Evolutionary conservation across 2,329 filamentous ascomycete genomes (phyloP).

Genomic region (Triangularia verruculosa): DNA sequence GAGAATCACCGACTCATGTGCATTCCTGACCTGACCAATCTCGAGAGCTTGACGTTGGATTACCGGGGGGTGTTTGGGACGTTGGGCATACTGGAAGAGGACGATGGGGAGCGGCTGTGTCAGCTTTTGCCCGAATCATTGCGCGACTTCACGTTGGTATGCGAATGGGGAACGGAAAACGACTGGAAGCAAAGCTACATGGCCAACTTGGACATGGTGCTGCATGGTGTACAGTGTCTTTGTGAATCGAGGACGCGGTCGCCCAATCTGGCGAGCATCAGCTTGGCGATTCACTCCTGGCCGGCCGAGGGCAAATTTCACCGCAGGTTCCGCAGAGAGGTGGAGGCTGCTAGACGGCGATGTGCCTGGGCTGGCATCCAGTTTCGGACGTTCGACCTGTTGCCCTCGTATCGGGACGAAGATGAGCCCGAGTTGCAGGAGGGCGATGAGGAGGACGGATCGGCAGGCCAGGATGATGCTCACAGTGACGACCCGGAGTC

Average conservation of each 20-base stretch:
- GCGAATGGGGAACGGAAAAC: constrained; percentile 29
- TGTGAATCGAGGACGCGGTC: constrained; percentile 18
- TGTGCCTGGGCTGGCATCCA: constrained; percentile 26
- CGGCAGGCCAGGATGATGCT: constrained; percentile 17
- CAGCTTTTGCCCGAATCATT: constrained; percentile 27
- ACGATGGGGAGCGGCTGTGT: constrained; percentile 30
- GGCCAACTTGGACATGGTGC: constrained; percentile 29
- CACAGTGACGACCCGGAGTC: constrained; percentile 13
- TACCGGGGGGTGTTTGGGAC: constrained; percentile 31
- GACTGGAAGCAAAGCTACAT: constrained; percentile 31
- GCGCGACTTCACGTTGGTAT: constrained; percentile 28
- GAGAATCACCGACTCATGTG: constrained; percentile 31
- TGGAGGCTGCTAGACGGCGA: constrained; percentile 22
- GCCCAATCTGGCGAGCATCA: constrained; percentile 25
- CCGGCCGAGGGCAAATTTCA: constrained; percentile 29
- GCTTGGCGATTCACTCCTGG: constrained; percentile 30
- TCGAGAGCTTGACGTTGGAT: constrained; percentile 28
- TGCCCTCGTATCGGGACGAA: constrained; percentile 29
- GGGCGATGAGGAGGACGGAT: constrained; percentile 20
- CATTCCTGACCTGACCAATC: constrained; percentile 24
- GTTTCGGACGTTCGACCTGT: constrained; percentile 29
- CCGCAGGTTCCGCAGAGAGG: constrained; percentile 26
- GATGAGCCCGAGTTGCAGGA: constrained; percentile 24
- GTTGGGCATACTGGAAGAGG: constrained; percentile 29
- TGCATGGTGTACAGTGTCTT: constrained; percentile 28